Base-by-base conservation (phyloP, 2,329 filamentous ascomycete species). In the Sarocladium kiliense region DNA sequence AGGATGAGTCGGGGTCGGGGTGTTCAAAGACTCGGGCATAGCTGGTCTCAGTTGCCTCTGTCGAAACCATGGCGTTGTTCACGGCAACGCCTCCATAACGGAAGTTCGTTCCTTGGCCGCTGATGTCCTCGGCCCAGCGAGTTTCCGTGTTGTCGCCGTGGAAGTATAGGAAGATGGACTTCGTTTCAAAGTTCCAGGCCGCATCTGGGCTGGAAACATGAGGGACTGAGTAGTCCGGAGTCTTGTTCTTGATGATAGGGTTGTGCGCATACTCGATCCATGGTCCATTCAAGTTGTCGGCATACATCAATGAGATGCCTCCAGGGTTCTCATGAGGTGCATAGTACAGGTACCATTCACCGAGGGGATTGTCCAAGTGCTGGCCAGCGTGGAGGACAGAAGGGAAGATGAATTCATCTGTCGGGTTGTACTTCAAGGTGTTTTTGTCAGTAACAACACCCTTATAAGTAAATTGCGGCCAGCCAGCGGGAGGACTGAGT, bases 291-390 rank as follows among this genome's bases (percentile, higher is more conserved):
- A 60, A 55, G 19, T 32, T 55, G 19, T 63, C 59, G 5, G 63
- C 57, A 53, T 64, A 65, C 4, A 60, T 55, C 0, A 65, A 50
- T 0, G 59, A 63, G 27, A 65, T 61, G 2, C 63, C 63, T 0
- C 63, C 63, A 0, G 63, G 63, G 19, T 64, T 59, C 1, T 65
- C 63, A 42, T 65, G 63, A 1, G 63, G 63, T 30, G 63, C 63
- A n/a, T 64, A 65, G 59, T 65, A 65, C 1, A 65, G 42, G 27
- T 65, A 64, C 63, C 63, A 64, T 30, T 64, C 59, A 3, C 54
- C 63, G 0, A 62, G 57, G 6, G 63, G 61, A 0, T 58, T 26
- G 0, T 60, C 49, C 1, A 65, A 37, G 16, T 63, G 59, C 2
- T 47, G 19, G 12, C 62, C 60, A 1, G 63, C 63, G 36, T 64